Evolutionary conservation across 352 stramenopile species (phyloP), one percentile per base, ranked within the genome.

Genomic region (Nannochloropsis limnetica): DNA sequence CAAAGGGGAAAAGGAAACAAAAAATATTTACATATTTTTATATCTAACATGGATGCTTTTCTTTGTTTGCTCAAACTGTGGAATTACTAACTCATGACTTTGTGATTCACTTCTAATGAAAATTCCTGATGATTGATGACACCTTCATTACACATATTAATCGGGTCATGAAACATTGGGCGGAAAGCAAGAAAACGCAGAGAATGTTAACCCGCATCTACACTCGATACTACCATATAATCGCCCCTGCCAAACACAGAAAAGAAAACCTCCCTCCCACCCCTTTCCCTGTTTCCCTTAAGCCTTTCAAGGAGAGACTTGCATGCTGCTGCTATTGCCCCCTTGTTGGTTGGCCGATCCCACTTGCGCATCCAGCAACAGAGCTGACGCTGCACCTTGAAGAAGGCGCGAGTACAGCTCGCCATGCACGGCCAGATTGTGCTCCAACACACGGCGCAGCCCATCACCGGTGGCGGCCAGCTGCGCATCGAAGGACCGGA

Each of bases 391-490:
- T 74, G 15, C 61, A 1, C 8, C 61, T 8, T 15, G 61, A 74
- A 74, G 20, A 74, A 74, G n/a, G 15, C 25, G n/a, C 6, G 61
- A 74, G 22, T 74, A 74, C 25, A 74, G n/a, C 15, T 74, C 61
- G 25, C 61, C 61, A 29, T 74, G 61, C 25, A 74, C 61, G 61
- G 61, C 61, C 4, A 74, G 61, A 74, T 74, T 74, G 25, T 74
- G 61, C 61, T 31, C 25, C n/a, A 74, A 22, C 8, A 74, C n/a
- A 74, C 61, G 61, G 25, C 25, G 61, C 61, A 74, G 8, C n/a
- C 61, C 61, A 74, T 74, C 5, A 74, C 61, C 61, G n/a, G 61
- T 74, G 61, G 25, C 61, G 9, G n/a, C 61, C 15, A 74, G 25
- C 61, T 74, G n/a, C 25, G n/a, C n/a, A 11, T 22, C 11, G 22